Evolutionary conservation across 2,329 filamentous ascomycete species (phyloP).

Genomic region (Drechmeria coniospora): DNA sequence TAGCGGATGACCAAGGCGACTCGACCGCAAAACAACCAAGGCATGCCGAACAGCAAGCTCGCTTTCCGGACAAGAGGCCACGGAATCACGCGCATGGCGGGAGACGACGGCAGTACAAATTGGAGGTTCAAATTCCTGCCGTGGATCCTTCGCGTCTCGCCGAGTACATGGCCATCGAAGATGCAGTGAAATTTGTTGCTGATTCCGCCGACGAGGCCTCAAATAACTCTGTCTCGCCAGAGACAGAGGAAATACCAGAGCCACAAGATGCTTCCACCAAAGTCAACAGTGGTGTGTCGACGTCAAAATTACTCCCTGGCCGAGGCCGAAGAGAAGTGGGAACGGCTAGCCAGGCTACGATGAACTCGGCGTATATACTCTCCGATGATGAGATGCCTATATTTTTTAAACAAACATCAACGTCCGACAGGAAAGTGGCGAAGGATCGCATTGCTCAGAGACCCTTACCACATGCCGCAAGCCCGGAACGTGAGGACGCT

Average conservation of each 20-base stretch:
- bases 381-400: conserved; percentile 22
- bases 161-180: too few relatives aligned
- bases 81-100: conserved; percentile 11
- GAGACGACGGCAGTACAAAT: conserved; percentile 2
- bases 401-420: conserved; percentile 4
- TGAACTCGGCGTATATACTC: conserved; percentile 10
- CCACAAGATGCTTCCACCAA: conserved; percentile 14
- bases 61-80: conserved; percentile 15
- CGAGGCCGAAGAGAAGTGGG: not conserved
- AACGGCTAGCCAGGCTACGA: not conserved
- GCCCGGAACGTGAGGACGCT: too few relatives aligned
- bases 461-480: too few relatives aligned
- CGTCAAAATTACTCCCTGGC: too few relatives aligned
- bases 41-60: conserved; percentile 14
- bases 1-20: too few relatives aligned
- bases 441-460: not conserved
- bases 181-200: conserved; percentile 5
- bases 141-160: conserved; percentile 2
- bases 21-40: too few relatives aligned
- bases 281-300: too few relatives aligned
- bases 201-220: not conserved
- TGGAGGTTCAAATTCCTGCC: conserved; percentile 6
- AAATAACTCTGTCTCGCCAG: conserved; percentile 1
- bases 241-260: conserved; percentile 12
- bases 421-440: not conserved